Evolutionary conservation across 352 stramenopile species (phyloP).

Genomic region (Globisporangium barbulae): DNA sequence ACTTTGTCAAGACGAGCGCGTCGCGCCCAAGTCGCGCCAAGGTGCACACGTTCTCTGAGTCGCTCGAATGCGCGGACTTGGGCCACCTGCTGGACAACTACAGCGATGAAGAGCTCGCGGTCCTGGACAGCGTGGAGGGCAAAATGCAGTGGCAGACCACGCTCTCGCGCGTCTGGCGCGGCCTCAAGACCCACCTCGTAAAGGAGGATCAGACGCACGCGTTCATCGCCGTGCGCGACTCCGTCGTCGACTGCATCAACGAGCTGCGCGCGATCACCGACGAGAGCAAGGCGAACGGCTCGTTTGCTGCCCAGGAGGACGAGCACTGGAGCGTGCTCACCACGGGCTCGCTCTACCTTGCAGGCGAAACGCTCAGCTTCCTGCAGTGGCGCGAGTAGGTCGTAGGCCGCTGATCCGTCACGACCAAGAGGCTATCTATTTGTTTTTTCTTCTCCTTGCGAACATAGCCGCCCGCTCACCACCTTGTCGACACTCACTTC

Average conservation of each 20-base stretch:
- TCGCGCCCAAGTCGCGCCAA: slow-evolving; percentile 63
- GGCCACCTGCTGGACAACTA: slow-evolving; percentile 39
- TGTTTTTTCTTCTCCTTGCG: not conserved
- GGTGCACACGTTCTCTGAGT: slow-evolving; percentile 65
- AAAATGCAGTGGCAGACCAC: slow-evolving; percentile 59
- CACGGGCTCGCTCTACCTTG: slow-evolving; percentile 74
- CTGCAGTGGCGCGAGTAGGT: slow-evolving; percentile 59
- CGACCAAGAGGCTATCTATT: not conserved
- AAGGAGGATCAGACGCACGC: slow-evolving; percentile 27
- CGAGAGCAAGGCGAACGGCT: slow-evolving; percentile 8
- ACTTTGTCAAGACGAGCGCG: slow-evolving; percentile 70
- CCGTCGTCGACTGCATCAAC: slow-evolving; percentile 56
- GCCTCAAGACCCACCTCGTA: slow-evolving; percentile 37
- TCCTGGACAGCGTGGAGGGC: slow-evolving; percentile 37
- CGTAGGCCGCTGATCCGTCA: not conserved
- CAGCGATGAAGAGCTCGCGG: slow-evolving; percentile 36
- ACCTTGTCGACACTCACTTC: not conserved
- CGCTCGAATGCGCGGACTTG: slow-evolving; percentile 35
- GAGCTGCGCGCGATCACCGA: slow-evolving; percentile 39
- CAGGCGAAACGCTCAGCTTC: slow-evolving; percentile 58
- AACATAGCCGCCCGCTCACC: not conserved
- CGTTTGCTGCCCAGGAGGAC: slow-evolving; percentile 17
- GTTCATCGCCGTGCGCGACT: slow-evolving; percentile 42
- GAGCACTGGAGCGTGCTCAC: slow-evolving; percentile 63
- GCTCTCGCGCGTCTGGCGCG: slow-evolving; percentile 49